These are phyloP conservation scores for Tolypocladium capitatum DNA, from an alignment of 2,329 filamentous ascomycete genomes.

Conservation along the genomic window DNA sequence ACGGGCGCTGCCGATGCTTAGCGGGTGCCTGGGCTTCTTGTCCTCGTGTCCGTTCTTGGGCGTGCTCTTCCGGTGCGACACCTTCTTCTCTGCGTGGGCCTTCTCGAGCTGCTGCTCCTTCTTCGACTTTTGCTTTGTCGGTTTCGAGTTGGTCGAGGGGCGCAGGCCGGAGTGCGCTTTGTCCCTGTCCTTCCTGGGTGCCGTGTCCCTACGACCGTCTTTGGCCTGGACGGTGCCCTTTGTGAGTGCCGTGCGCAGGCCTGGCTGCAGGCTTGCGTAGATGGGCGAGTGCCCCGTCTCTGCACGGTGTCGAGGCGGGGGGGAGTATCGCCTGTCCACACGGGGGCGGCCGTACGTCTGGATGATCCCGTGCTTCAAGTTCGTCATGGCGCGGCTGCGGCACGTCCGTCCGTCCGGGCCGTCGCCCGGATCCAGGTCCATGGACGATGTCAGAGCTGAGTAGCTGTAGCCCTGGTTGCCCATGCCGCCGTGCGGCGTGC, in stretches of 20 bases:
- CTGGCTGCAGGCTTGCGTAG: background rate
- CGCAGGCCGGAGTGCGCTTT: background rate
- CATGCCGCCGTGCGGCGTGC: background rate
- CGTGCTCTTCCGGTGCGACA: background rate
- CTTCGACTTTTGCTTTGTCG: background rate
- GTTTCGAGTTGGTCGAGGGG: background rate
- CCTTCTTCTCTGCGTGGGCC: background rate
- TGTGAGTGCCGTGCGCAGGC: background rate
- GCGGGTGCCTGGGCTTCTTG: background rate
- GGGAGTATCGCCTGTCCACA: background rate
- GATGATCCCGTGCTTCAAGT: no score
- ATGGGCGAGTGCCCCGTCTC: background rate
- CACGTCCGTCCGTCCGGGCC: background rate
- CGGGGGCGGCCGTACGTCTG: background rate
- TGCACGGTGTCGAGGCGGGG: background rate
- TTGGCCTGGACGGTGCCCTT: background rate
- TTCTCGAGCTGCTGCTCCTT: background rate
- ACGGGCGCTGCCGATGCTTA: background rate
- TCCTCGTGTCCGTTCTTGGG: background rate
- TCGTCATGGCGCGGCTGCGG: background rate
- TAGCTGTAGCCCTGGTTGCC: constrained; percentile 2
- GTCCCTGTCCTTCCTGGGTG: background rate
- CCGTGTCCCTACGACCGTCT: background rate
- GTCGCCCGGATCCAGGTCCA: background rate
- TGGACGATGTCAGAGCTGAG: background rate